Evolutionary conservation across 148 eudicot genomes (phyloP), one percentile per base, ranked within the genome.

Genomic region (Arbutus unedo): DNA sequence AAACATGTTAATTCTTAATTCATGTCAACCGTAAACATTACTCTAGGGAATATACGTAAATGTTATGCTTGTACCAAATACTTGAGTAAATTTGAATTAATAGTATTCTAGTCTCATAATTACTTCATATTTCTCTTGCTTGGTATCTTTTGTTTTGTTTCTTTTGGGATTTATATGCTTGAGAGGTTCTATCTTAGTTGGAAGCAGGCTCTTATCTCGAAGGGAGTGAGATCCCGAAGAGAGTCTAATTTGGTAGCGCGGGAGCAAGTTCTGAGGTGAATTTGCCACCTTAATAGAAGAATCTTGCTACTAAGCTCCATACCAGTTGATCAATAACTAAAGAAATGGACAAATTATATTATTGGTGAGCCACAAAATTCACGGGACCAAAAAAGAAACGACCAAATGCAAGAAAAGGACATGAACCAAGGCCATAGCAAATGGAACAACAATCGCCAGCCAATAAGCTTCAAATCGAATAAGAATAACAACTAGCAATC

Each of bases 401-500:
- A 14, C 15, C 47, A 13, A 56, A 19, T 55, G 56, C 19, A 78
- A 43, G 67, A 41, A 78, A 78, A 76, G 11, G n/a, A 25, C 23
- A 55, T 54, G 25, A 50, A 77, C 23, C 49, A 25, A 55, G 23
- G 16, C 64, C n/a, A 21, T 8, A 66, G 59, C 48, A 80, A 67
- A 80, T 51, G 16, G 47, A 25, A 49, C 47, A 79, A 45, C 6
- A 31, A 25, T 45, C 6, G 41, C 43, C 18, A 14, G 47, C 13
- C 43, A 62, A 47, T 47, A 80, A 45, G 59, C 48, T 66, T 9
- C 11, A 19, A 76, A 80, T 43, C 78, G 13, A 76, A 56, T 23
- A 86, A 49, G 50, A 78, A 45, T 8, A n/a, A 79, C 11, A 19
- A 38, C 66, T 25, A 59, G 66, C 67, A 5, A 81, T 45, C 38